Evolutionary conservation across 176 grass and related monocot genomes (phyloP), one percentile per base, ranked within the genome.

Genomic region (Oryza meridionalis): DNA sequence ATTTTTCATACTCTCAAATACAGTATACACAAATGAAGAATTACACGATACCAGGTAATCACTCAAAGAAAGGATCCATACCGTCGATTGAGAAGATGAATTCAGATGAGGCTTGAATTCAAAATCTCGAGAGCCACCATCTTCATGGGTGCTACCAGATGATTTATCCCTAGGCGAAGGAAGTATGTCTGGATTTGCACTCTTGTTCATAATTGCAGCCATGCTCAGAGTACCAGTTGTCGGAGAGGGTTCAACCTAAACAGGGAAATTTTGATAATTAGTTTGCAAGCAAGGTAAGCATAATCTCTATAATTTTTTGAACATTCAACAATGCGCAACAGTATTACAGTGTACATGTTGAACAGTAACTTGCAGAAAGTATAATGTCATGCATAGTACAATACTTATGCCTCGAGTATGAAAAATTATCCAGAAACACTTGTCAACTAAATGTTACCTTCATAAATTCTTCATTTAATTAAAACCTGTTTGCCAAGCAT

Each of bases 191-290:
- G 33, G 58, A 72, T 70, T 66, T 67, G 86, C 74, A 5, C 76
- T 92, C 91, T 92, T 99, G 77, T 82, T 76, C 62, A 92, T 89
- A 40, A 96, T 85, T 27, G 89, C 90, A 64, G 88, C 43, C 93
- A 94, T 95, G 82, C 82, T 89, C 63, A 98, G 80, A 67, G 93
- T 92, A 84, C 97, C 97, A 84, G 97, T 99, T 25, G 97, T 99
- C 9, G 97, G 97, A 70, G 97, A 99, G n/a, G 93, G 97, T 72
- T 99, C 97, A 87, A 90, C 93, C 97, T 99, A 86, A 81, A 92
- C 45, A 85, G 33, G 33, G 53, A 88, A 88, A 44, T n/a, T 24
- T 55, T 44, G n/a, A 47, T 70, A 25, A 79, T 42, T 64, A 84
- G 42, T 63, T 43, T 31, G 50, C 11, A 47, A 79, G 61, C 61